Conservation (phyloP, 2,329 filamentous ascomycete genomes). For the Ophiocordyceps camponoti-rufipedis region DNA sequence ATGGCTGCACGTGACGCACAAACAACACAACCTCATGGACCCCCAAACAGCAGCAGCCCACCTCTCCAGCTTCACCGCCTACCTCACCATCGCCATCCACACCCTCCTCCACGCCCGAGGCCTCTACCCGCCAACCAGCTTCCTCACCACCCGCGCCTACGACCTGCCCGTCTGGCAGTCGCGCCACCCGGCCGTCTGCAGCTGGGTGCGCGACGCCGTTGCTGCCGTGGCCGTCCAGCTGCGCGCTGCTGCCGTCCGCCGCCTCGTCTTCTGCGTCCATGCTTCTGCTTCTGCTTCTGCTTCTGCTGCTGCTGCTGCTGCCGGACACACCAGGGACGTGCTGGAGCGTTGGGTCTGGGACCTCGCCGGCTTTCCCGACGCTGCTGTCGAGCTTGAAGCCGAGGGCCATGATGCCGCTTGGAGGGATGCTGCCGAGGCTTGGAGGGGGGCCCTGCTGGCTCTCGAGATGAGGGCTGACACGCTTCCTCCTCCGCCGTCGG, state of each 20-base stretch:
- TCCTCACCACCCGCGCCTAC: constrained; percentile 64
- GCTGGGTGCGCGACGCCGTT: constrained; percentile 71
- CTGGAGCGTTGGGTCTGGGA: constrained; percentile 46
- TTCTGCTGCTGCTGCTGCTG: no score
- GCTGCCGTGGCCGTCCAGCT: constrained; percentile 54
- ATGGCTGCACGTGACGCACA: neutral
- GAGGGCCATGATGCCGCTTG: constrained; percentile 24
- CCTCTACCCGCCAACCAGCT: constrained; percentile 63
- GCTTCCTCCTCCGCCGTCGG: constrained; percentile 37
- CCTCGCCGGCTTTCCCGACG: constrained; percentile 25
- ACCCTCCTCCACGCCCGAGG: constrained; percentile 67
- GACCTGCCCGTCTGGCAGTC: constrained; percentile 73
- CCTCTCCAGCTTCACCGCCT: constrained; percentile 54
- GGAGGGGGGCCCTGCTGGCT: constrained; percentile 47
- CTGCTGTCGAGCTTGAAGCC: neutral
- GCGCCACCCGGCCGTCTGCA: constrained; percentile 68
- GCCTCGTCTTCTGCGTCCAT: constrained; percentile 31
- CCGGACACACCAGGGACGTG: constrained; percentile 17
- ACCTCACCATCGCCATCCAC: constrained; percentile 69
- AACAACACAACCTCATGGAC: no score
- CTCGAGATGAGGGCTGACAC: constrained; percentile 41
- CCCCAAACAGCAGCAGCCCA: constrained; percentile 23
- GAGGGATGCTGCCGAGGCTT: constrained; percentile 51
- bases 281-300: no score
- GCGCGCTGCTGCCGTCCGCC: constrained; percentile 30